phyloP scores from a whole-genome alignment of 495 filamentous ascomycete species.

The Neurospora sp. region DNA sequence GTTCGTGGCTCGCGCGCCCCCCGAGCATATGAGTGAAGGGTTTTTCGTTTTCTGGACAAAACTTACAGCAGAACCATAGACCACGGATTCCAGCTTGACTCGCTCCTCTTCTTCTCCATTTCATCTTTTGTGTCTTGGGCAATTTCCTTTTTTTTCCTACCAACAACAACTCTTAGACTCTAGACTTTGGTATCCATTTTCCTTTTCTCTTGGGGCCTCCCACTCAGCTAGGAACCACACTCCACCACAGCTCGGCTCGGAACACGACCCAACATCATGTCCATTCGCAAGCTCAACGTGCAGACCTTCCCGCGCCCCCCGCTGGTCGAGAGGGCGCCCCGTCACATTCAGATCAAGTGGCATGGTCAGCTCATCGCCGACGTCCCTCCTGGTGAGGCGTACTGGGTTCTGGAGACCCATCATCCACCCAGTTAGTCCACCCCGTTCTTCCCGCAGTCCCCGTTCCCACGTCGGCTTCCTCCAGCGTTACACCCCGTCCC shows the following conservation, averaged over 20 bases:
- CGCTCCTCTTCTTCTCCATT: slow-evolving; percentile 2
- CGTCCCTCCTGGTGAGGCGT: slow-evolving; percentile 37
- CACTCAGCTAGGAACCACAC: background rate
- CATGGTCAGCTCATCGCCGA: slow-evolving; percentile 42
- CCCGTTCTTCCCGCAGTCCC: background rate
- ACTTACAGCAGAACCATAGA: background rate
- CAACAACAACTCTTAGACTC: background rate
- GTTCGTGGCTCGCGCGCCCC: background rate
- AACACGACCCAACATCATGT: slow-evolving; percentile 16
- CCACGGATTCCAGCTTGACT: slow-evolving; percentile 1
- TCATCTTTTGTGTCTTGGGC: background rate
- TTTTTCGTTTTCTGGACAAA: background rate
- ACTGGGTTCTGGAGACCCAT: slow-evolving; percentile 51
- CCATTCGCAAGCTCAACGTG: slow-evolving; percentile 42
- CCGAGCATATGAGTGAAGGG: background rate
- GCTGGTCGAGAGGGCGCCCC: slow-evolving; percentile 35
- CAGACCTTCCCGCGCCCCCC: slow-evolving; percentile 50
- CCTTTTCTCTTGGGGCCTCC: background rate
- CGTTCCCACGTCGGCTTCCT: background rate
- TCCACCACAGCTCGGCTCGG: background rate
- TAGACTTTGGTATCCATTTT: background rate
- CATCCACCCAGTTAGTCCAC: slow-evolving; percentile 40
- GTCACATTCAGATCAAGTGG: slow-evolving; percentile 45
- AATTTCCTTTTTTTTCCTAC: background rate
- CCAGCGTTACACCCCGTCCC: background rate